Evolutionary conservation across 352 stramenopile species (phyloP).

Genomic region (Phytophthora tentaculata): DNA sequence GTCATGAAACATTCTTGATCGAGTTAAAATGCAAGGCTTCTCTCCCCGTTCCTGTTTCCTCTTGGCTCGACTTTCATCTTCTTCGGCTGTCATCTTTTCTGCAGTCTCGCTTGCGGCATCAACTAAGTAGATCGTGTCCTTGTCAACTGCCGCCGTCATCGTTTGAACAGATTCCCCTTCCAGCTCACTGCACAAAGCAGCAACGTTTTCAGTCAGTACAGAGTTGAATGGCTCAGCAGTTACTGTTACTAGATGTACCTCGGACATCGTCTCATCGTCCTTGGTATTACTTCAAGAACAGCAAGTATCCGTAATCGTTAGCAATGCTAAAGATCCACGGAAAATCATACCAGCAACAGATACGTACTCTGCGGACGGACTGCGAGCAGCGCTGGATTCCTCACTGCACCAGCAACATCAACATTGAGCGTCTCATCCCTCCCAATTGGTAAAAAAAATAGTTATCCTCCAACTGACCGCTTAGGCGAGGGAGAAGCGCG

Average conservation of each 20-base stretch:
- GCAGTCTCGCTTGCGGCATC: slow-evolving; percentile 16
- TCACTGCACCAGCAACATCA: slow-evolving; percentile 10
- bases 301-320: slow-evolving; percentile 1
- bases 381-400: slow-evolving; percentile 21
- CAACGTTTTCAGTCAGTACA: slow-evolving; percentile 1
- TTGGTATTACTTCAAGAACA: slow-evolving; percentile 17
- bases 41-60: slow-evolving; percentile 38
- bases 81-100: slow-evolving; percentile 20
- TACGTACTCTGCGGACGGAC: slow-evolving; percentile 29
- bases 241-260: slow-evolving; percentile 24
- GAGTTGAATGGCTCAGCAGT: background rate
- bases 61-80: slow-evolving; percentile 13
- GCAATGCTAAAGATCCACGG: background rate
- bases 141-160: slow-evolving; percentile 4
- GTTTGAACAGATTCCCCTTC: slow-evolving; percentile 13
- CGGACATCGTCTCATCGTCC: slow-evolving; percentile 27
- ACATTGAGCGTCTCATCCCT: background rate
- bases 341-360: background rate
- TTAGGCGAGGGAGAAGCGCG: slow-evolving; percentile 31
- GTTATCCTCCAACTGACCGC: slow-evolving; percentile 28
- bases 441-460: background rate
- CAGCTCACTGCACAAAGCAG: slow-evolving; percentile 24
- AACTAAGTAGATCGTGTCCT: too few species aligned
- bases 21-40: slow-evolving; percentile 48
- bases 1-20: slow-evolving; percentile 62